Conservation (phyloP, 2,329 filamentous ascomycete species). For the Colletotrichum musae region DNA sequence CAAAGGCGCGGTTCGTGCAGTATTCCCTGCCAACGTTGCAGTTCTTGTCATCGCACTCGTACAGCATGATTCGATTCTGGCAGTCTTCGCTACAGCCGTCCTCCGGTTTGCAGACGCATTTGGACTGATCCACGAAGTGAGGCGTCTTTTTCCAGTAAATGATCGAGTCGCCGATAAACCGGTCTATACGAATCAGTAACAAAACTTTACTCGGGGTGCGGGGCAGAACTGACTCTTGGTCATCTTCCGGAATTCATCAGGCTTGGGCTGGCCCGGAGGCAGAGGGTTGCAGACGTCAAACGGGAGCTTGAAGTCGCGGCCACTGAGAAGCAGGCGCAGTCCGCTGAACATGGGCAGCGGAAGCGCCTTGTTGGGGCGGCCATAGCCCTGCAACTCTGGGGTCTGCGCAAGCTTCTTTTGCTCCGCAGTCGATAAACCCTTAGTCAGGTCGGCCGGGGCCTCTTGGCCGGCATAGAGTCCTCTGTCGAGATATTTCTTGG, state of each 20-base stretch:
- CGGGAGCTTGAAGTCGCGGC: slow-evolving; percentile 88
- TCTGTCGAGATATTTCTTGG: slow-evolving; percentile 85
- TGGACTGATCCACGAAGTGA: slow-evolving; percentile 79
- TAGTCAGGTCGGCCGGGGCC: slow-evolving; percentile 60
- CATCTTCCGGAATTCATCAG: slow-evolving; percentile 92
- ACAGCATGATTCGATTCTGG: slow-evolving; percentile 96
- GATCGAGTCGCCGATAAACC: slow-evolving; percentile 88
- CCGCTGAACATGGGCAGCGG: slow-evolving; percentile 86
- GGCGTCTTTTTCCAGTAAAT: slow-evolving; percentile 86
- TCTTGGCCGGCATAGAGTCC: slow-evolving; percentile 91
- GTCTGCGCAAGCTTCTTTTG: slow-evolving; percentile 65
- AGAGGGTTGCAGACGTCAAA: slow-evolving; percentile 92
- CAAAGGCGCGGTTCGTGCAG: slow-evolving; percentile 92
- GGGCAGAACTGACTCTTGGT: slow-evolving; percentile 81
- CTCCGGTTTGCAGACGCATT: slow-evolving; percentile 83
- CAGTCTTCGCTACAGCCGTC: slow-evolving; percentile 90
- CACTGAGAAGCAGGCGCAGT: slow-evolving; percentile 77
- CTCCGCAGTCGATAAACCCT: slow-evolving; percentile 64
- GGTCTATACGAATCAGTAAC: slow-evolving; percentile 63
- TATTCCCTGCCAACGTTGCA: slow-evolving; percentile 82
- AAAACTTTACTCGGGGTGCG: background rate
- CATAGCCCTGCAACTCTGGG: slow-evolving; percentile 62
- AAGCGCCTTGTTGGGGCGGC: slow-evolving; percentile 70
- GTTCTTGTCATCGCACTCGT: slow-evolving; percentile 93
- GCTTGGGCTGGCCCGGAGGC: slow-evolving; percentile 88